A percentile compares a stretch with the other conserved stretches of the same genome.
Evolutionary conservation across 1,139 yeast species (phyloP).

Genomic region (Lodderomyces margitis): DNA sequence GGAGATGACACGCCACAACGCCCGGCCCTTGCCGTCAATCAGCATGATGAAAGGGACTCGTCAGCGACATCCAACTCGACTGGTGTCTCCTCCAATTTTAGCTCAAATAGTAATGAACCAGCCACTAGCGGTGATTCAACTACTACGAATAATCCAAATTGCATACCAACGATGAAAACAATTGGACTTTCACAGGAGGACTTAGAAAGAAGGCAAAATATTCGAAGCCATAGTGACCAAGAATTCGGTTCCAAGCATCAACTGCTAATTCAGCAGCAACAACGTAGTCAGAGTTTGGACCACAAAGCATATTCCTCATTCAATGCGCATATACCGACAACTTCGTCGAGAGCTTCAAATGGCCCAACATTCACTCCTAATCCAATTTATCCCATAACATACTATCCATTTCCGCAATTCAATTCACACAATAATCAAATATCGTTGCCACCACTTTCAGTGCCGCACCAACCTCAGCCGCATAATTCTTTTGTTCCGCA

Average conservation of each 20-base stretch:
- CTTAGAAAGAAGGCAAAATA: constrained; percentile 11
- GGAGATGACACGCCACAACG: constrained; percentile 3
- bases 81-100: constrained; percentile 3
- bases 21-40: constrained; percentile 4
- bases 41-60: background rate
- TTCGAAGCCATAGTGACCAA: background rate
- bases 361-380: constrained; percentile 14
- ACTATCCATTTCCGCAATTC: constrained; percentile 5
- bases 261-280: constrained; percentile 15
- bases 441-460: constrained; percentile 3
- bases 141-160: background rate
- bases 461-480: constrained; percentile 4
- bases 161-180: constrained; percentile 4
- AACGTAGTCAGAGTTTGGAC: background rate
- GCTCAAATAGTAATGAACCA: constrained; percentile 1
- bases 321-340: background rate
- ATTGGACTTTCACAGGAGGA: constrained; percentile 1
- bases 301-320: background rate
- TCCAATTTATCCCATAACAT: constrained; percentile 11
- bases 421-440: constrained; percentile 4
- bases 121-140: constrained; percentile 4
- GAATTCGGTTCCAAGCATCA: constrained; percentile 2
- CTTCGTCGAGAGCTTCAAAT: background rate
- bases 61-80: constrained; percentile 1
- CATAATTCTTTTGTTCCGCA: background rate